Evolutionary conservation across 768 basidiomycete genomes (phyloP).

Genomic region (Jaapia argillacea): DNA sequence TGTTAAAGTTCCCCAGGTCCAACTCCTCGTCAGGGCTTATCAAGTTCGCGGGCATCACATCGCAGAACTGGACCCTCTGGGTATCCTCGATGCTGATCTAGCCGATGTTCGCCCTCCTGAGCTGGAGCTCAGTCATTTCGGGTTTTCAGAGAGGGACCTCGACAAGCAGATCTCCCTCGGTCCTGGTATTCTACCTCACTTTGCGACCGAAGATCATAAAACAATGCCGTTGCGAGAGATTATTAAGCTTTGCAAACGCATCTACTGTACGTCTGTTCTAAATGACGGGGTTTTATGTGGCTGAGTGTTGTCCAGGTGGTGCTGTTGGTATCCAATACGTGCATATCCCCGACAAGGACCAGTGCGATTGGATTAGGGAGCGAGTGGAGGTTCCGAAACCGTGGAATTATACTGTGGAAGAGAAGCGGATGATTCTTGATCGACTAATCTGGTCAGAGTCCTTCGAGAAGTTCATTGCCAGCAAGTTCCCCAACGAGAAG

Average conservation of each 20-base stretch:
- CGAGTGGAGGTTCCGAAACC: slow-evolving; percentile 92
- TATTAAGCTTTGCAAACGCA: slow-evolving; percentile 80
- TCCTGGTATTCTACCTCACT: slow-evolving; percentile 93
- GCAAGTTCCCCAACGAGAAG: slow-evolving; percentile 99
- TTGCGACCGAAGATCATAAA: slow-evolving; percentile 76
- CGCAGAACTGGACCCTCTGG: slow-evolving; percentile 92
- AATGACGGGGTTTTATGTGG: background rate
- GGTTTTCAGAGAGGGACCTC: slow-evolving; percentile 89
- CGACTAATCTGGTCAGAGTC: slow-evolving; percentile 99
- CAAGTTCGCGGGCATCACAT: slow-evolving; percentile 98
- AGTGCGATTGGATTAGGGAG: slow-evolving; percentile 98
- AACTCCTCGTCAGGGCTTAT: slow-evolving; percentile 96
- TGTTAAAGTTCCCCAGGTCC: slow-evolving; percentile 46
- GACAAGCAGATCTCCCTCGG: slow-evolving; percentile 92
- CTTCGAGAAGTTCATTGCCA: slow-evolving; percentile 97
- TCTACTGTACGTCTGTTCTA: slow-evolving; percentile 68
- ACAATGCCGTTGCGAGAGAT: slow-evolving; percentile 89
- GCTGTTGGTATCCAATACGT: slow-evolving; percentile 85
- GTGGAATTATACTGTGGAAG: slow-evolving; percentile 96
- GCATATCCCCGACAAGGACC: slow-evolving; percentile 96
- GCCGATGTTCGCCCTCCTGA: slow-evolving; percentile 74
- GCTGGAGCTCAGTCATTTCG: slow-evolving; percentile 88
- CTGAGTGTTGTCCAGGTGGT: slow-evolving; percentile 43
- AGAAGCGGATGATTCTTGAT: slow-evolving; percentile 98
- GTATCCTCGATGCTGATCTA: slow-evolving; percentile 85